Evolutionary conservation across 305 asterid genomes (phyloP).

Genomic region (Fraxinus latifolia): DNA sequence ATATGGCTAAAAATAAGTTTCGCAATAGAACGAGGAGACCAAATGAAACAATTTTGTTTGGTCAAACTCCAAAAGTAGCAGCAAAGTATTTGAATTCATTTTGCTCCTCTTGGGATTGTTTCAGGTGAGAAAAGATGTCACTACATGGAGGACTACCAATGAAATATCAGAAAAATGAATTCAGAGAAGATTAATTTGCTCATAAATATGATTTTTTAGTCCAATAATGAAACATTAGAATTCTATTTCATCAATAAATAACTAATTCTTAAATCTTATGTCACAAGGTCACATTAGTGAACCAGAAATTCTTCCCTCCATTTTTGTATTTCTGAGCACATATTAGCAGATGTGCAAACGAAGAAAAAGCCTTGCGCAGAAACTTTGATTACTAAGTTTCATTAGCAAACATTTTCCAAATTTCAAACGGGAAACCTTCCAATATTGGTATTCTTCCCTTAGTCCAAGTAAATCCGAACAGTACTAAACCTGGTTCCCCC

Average conservation of each 20-base stretch:
- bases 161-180: background rate
- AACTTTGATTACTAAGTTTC: background rate
- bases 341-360: background rate
- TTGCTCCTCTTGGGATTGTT: background rate
- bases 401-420: background rate
- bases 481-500: background rate
- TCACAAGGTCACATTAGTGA: background rate
- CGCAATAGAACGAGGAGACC: background rate
- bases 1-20: background rate
- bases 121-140: background rate
- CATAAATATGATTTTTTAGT: background rate
- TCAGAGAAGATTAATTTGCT: background rate
- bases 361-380: background rate
- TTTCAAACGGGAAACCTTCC: background rate
- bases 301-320: background rate
- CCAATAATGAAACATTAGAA: background rate
- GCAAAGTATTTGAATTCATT: background rate
- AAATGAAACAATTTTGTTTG: background rate
- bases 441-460: background rate
- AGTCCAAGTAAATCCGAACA: background rate
- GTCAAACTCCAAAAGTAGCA: background rate
- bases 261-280: background rate
- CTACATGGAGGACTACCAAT: conserved; percentile 2
- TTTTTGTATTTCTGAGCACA: background rate
- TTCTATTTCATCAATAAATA: background rate